phyloP scores from a whole-genome alignment of 257 asterid genomes.

The Galeopsis tetrahit region DNA sequence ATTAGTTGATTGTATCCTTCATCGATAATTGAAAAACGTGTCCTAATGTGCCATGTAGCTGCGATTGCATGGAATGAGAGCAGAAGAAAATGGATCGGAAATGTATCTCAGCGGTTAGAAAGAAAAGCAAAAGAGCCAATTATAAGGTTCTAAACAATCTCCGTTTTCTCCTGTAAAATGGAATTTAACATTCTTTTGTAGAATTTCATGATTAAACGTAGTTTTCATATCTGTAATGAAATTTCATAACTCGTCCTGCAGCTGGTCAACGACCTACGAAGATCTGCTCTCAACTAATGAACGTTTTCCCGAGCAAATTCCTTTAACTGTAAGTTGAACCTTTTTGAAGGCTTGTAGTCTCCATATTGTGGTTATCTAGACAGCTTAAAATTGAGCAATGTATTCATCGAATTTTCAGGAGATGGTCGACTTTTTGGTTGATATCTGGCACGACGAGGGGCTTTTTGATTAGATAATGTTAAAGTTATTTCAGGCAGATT shows the following conservation, averaged over 20 bases:
- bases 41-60: constrained; percentile 52
- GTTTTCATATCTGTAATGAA: neutral
- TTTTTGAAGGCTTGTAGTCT: neutral
- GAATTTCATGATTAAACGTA: neutral
- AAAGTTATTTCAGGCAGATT: constrained; percentile 24
- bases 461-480: constrained; percentile 61
- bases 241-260: constrained; percentile 42
- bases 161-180: constrained; percentile 12
- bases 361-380: neutral
- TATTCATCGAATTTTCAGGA: constrained; percentile 55
- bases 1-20: constrained; percentile 7
- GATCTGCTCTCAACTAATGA: constrained; percentile 85
- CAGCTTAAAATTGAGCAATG: neutral
- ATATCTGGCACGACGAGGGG: constrained; percentile 92
- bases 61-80: constrained; percentile 84
- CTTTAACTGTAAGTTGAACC: constrained; percentile 66
- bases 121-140: constrained; percentile 72
- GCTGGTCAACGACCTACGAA: constrained; percentile 90
- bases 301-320: constrained; percentile 69
- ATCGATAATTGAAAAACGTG: constrained; percentile 12
- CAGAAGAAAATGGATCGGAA: constrained; percentile 80
- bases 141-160: constrained; percentile 58
- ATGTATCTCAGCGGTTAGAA: constrained; percentile 51
- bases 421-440: constrained; percentile 93
- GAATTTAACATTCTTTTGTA: neutral